These are phyloP conservation scores for Cryptosporidium viatorum DNA, from an alignment of 169 alveolate genomes.

Conservation along the genomic window DNA sequence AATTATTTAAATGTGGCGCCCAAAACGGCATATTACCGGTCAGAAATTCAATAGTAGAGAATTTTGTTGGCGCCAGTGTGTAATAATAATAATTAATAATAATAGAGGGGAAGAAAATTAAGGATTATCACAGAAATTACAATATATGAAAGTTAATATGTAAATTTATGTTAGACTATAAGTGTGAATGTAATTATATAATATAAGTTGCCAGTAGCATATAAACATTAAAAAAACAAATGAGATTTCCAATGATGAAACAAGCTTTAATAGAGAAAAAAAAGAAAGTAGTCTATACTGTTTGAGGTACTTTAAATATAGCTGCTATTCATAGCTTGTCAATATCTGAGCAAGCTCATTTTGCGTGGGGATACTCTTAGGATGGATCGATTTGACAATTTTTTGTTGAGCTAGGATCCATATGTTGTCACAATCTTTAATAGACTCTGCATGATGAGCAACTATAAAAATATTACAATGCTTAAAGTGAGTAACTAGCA, in stretches of 20 bases:
- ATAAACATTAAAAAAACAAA: too few relatives aligned
- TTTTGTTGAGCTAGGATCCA: constrained; percentile 52
- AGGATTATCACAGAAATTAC: neutral
- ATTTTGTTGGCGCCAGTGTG: constrained; percentile 1
- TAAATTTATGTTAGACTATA: neutral
- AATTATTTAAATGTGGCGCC: neutral
- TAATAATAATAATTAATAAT: neutral
- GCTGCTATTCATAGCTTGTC: constrained; percentile 14
- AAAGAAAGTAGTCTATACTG: neutral
- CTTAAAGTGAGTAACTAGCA: constrained; percentile 32
- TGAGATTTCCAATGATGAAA: neutral
- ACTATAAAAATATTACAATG: constrained; percentile 60
- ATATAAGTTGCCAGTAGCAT: neutral
- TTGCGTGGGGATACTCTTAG: constrained; percentile 48
- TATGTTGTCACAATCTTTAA: constrained; percentile 30
- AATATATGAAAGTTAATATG: neutral
- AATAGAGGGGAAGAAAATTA: neutral
- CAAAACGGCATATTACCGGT: neutral
- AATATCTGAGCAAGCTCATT: constrained; percentile 54
- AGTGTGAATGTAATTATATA: neutral
- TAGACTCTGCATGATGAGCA: constrained; percentile 69
- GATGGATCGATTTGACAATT: constrained; percentile 51
- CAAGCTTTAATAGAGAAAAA: neutral
- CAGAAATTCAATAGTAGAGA: neutral
- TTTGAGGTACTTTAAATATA: neutral